Evolutionary conservation across 495 filamentous ascomycete genomes (phyloP).

Genomic region (Neurospora hispaniola): DNA sequence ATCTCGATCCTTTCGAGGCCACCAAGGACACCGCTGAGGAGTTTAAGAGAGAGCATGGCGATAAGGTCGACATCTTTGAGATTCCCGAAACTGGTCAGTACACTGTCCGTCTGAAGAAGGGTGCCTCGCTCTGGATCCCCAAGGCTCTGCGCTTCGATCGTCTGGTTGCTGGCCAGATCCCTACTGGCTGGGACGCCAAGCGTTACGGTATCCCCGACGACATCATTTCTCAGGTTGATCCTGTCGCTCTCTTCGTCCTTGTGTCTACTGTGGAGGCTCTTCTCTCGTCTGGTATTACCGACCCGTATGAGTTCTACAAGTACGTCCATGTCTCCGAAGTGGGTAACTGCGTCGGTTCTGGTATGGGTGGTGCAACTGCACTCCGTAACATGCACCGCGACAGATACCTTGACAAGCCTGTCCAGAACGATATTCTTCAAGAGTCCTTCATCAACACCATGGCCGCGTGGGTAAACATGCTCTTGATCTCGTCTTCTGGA

Average conservation of each 20-base stretch:
- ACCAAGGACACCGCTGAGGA: conserved; percentile 96
- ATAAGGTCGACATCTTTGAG: conserved; percentile 96
- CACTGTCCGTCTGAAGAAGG: conserved; percentile 88
- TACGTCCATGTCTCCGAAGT: conserved; percentile 98
- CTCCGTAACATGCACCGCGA: conserved; percentile 98
- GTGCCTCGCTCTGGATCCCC: conserved; percentile 84
- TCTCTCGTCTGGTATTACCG: conserved; percentile 89
- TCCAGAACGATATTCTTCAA: conserved; percentile 97
- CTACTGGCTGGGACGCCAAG: conserved; percentile 92
- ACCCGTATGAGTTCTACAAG: conserved; percentile 99
- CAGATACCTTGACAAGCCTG: conserved; percentile 89
- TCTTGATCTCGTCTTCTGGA: conserved; percentile 90
- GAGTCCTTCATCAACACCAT: conserved; percentile 99
- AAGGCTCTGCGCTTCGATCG: conserved; percentile 97
- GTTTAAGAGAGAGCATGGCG: conserved; percentile 92
- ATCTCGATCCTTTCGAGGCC: conserved; percentile 91
- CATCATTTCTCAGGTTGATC: conserved; percentile 95
- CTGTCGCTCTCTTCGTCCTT: conserved; percentile 87
- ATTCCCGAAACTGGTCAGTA: conserved; percentile 91
- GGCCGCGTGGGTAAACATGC: conserved; percentile 99
- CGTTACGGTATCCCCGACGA: conserved; percentile 94
- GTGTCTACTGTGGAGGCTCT: conserved; percentile 88
- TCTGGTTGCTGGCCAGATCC: conserved; percentile 91
- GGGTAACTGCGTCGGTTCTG: conserved; percentile 96
- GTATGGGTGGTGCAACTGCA: conserved; percentile 87